Base-by-base conservation (phyloP, 768 basidiomycete genomes). In the Agrocybe pediades region DNA sequence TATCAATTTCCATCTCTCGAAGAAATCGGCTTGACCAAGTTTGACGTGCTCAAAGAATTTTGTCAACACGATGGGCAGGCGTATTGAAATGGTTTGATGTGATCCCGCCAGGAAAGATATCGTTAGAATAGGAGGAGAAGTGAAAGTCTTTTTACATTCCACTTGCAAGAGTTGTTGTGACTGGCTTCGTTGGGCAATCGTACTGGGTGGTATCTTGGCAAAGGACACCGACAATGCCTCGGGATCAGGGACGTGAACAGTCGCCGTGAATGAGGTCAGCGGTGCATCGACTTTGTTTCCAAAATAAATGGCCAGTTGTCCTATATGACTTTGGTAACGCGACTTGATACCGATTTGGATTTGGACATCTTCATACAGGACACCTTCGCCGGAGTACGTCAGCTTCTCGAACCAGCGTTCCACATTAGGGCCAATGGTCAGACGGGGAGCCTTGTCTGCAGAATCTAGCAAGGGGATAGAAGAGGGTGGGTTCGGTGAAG, bases 1-100 rank as follows among this genome's bases (percentile, higher is more conserved):
- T 47, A 98, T 98, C 61, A 97, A 73, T 70, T 94, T 95, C 97
- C 97, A 99, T 47, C 97, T 79, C 69, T 98, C 95, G 71, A 98
- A 99, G 80, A 98, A 99, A 61, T 97, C 92, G 0, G 82, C 73
- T 56, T 82, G 78, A 9, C 83, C 85, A 27, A 99, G 82, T 63
- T 86, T 88, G 59, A 98, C 95, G 21, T 92, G 90, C 65, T 97
- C 96, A 51, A 98, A 81, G 71, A 99, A 99, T 70, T 96, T 94
- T 36, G 88, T 88, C 51, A 97, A 63, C 41, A 91, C 82, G 59
- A 99, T 84, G 9, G 97, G 97, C 21, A 99, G 77, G 44, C 86
- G 84, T 52, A 98, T 71, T 9, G 88, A 85, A 49, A 95, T 76
- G 6, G 90, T 85, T 66, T 96, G 94, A 61, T 95, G 88, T 8